These are phyloP conservation scores for Curvularia verruculosa DNA, from an alignment of 2,329 filamentous ascomycete species.

Conservation along the genomic window DNA sequence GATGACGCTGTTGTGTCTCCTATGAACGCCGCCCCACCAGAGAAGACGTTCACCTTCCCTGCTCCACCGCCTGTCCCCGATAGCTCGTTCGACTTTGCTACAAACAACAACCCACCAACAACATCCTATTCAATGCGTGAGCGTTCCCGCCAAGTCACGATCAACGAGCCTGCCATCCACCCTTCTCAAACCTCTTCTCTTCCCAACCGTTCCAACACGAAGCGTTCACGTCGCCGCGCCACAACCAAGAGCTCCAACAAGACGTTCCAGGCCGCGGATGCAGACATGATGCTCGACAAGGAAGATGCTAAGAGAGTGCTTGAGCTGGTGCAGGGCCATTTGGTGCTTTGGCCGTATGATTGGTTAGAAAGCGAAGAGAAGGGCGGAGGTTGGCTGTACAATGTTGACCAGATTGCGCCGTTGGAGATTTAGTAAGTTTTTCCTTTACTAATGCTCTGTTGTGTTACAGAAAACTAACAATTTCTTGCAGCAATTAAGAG, in stretches of 20 bases:
- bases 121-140: constrained; percentile 25
- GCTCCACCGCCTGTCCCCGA: constrained; percentile 43
- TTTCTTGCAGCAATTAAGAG: background rate
- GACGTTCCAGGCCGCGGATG: constrained; percentile 70
- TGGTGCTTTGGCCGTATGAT: constrained; percentile 94
- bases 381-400: constrained; percentile 95
- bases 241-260: constrained; percentile 73
- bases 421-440: constrained; percentile 78
- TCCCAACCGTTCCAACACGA: constrained; percentile 22
- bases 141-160: constrained; percentile 43
- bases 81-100: constrained; percentile 15
- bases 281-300: constrained; percentile 68
- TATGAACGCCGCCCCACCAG: constrained; percentile 29
- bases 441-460: background rate
- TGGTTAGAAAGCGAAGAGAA: constrained; percentile 85
- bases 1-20: constrained; percentile 42
- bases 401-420: constrained; percentile 93
- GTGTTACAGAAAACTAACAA: background rate
- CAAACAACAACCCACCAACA: constrained; percentile 10
- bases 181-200: constrained; percentile 5
- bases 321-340: constrained; percentile 79
- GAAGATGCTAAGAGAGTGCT: constrained; percentile 82
- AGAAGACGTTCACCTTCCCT: constrained; percentile 40
- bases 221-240: constrained; percentile 65
- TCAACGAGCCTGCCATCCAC: constrained; percentile 36